Conservation (phyloP, 805 yeast genomes). For the Saturnispora ahearnii region DNA sequence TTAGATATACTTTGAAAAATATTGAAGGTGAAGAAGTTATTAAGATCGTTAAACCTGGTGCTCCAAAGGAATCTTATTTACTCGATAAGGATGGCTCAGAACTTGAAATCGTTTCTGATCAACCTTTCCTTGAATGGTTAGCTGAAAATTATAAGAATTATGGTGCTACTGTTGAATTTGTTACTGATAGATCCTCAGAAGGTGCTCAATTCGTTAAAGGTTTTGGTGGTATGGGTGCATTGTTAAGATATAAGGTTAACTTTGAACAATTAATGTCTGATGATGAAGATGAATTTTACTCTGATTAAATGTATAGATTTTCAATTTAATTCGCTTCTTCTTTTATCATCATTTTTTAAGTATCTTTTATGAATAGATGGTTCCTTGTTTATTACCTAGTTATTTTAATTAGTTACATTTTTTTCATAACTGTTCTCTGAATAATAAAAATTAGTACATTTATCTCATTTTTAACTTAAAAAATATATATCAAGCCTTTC, state of each 20-base stretch:
- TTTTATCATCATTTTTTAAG: constrained; percentile 3
- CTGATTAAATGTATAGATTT: constrained; percentile 29
- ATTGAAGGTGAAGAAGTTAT: constrained; percentile 69
- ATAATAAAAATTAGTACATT: not conserved
- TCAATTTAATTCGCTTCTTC: not conserved
- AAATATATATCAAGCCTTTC: not conserved
- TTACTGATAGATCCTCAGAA: constrained; percentile 92
- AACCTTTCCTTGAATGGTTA: constrained; percentile 89
- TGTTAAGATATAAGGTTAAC: constrained; percentile 92
- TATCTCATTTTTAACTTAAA: not conserved
- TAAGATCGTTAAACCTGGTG: constrained; percentile 62
- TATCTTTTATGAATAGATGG: not conserved
- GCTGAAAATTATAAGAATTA: constrained; percentile 92
- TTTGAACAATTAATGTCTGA: constrained; percentile 92
- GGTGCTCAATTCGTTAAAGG: constrained; percentile 98
- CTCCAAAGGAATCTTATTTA: constrained; percentile 66
- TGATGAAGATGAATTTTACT: constrained; percentile 65
- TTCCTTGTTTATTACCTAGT: not conserved
- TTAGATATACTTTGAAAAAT: constrained; percentile 79
- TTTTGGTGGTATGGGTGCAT: constrained; percentile 98
- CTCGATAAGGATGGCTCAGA: constrained; percentile 81
- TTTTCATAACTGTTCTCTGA: not conserved
- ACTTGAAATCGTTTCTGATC: constrained; percentile 82
- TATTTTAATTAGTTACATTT: not conserved
- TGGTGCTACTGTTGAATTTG: constrained; percentile 95